Evolutionary conservation across 805 yeast genomes (phyloP), one percentile per base, ranked within the genome.

Genomic region (Yamadazyma nakazawae): DNA sequence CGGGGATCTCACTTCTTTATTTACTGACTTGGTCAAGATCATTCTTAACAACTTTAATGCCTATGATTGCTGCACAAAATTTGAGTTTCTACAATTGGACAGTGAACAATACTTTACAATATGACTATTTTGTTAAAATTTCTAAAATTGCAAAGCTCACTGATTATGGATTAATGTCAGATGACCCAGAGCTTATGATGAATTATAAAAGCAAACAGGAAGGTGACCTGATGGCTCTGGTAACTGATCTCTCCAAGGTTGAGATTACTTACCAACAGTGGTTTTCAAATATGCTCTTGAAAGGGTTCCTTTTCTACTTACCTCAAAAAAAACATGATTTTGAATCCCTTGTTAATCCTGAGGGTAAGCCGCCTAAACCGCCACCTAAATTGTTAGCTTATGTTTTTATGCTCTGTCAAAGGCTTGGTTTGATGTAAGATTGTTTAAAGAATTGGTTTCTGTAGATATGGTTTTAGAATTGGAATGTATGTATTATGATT

Each of bases 11-110:
- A 6, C 46, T 72, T 25, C 51, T 70, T 30, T 70, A 72, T 49
- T 53, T 70, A 25, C 53, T 57, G 50, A 70, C 72, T 11, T 72
- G 75, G 75, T 60, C 69, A 1, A 37, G 49, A 2, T 67, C 59
- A 2, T 72, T 69, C 35, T 48, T 72, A 12, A 59, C 61, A 17
- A 57, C 58, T 37, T 71, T 72, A 52, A 49, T 71, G 44, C 77
- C 77, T 0, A 54, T 67, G n/a, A 49, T 62, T 21, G 61, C 60
- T 48, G 45, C 50, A 10, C 67, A 71, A 42, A 51, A 64, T 46
- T 52, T 70, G 53, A 60, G 59, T 41, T 54, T 72, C 34, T 68
- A 56, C 46, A 57, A 67, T 16, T 72, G 76, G 77, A 72, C 77
- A 9, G 54, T 72, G 39, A 72, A 72, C 51, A 65, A 50, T 34